Conservation (phyloP, 352 stramenopile species). For the Phytophthora meadii region DNA sequence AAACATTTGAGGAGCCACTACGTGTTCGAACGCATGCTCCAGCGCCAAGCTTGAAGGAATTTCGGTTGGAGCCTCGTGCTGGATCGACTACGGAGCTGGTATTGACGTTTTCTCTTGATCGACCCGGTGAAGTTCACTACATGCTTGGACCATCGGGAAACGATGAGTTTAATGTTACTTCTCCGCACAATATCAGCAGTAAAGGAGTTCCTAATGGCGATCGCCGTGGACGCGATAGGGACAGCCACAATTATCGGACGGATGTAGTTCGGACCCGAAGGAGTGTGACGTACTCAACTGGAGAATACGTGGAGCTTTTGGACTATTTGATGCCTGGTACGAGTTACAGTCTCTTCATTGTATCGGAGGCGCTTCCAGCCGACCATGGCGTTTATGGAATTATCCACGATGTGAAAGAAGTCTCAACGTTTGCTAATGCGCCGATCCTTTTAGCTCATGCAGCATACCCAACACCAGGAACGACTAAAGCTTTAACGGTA, state of each 20-base stretch:
- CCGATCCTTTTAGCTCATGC: constrained; percentile 73
- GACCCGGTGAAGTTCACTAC: constrained; percentile 77
- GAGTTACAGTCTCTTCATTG: constrained; percentile 67
- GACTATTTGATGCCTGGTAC: constrained; percentile 70
- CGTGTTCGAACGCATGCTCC: constrained; percentile 51
- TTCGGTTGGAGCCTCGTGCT: constrained; percentile 57
- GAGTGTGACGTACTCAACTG: constrained; percentile 39
- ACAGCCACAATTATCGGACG: constrained; percentile 62
- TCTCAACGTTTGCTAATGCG: constrained; percentile 70
- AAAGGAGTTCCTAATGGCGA: constrained; percentile 37
- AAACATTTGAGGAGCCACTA: constrained; percentile 40
- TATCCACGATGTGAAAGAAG: constrained; percentile 48
- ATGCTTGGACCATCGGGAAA: constrained; percentile 68
- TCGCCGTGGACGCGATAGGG: constrained; percentile 23
- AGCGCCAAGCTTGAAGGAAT: constrained; percentile 54
- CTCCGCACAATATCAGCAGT: constrained; percentile 78
- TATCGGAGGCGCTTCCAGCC: constrained; percentile 52
- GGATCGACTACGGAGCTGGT: constrained; percentile 82
- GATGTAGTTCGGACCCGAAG: constrained; percentile 65
- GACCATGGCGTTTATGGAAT: constrained; percentile 69
- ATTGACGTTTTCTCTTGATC: constrained; percentile 60
- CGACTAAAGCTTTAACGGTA: constrained; percentile 53
- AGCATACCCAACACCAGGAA: constrained; percentile 64
- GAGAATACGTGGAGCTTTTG: constrained; percentile 58
- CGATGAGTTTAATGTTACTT: constrained; percentile 72